phyloP scores from a whole-genome alignment of 2,329 filamentous ascomycete genomes.

The Curvularia verruculosa region DNA sequence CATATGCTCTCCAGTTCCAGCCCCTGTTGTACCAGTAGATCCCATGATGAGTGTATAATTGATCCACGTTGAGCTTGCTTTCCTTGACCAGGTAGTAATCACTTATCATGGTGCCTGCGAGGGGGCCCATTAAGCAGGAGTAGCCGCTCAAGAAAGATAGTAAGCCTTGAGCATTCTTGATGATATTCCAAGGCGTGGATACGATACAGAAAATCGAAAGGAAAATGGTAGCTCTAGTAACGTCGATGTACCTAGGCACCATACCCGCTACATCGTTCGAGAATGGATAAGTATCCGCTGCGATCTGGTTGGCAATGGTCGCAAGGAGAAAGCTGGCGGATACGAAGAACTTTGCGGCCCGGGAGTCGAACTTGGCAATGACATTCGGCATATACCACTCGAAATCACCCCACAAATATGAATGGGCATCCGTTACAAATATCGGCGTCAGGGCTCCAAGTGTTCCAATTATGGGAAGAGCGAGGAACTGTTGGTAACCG shows the following conservation, averaged over 20 bases:
- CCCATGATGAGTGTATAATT: slow-evolving; percentile 40
- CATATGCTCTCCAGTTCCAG: slow-evolving; percentile 45
- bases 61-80: slow-evolving; percentile 42
- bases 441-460: slow-evolving; percentile 57
- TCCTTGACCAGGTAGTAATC: slow-evolving; percentile 48
- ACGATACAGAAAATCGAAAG: slow-evolving; percentile 45
- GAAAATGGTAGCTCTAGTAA: slow-evolving; percentile 44
- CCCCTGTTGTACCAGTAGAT: slow-evolving; percentile 45
- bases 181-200: slow-evolving; percentile 47
- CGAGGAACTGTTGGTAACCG: slow-evolving; percentile 55
- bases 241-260: slow-evolving; percentile 46
- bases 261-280: slow-evolving; percentile 45
- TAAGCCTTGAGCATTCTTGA: slow-evolving; percentile 44
- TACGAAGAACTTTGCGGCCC: slow-evolving; percentile 53
- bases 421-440: slow-evolving; percentile 55
- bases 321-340: slow-evolving; percentile 51
- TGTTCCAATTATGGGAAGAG: slow-evolving; percentile 56
- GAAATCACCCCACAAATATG: slow-evolving; percentile 54
- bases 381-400: slow-evolving; percentile 59
- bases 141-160: slow-evolving; percentile 47
- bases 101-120: slow-evolving; percentile 44
- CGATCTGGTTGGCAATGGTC: slow-evolving; percentile 53
- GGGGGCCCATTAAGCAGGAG: slow-evolving; percentile 47
- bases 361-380: slow-evolving; percentile 53
- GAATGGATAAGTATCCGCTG: slow-evolving; percentile 49